Base-by-base conservation (phyloP, 768 basidiomycete species). In the Xerocomellus amylosporus region DNA sequence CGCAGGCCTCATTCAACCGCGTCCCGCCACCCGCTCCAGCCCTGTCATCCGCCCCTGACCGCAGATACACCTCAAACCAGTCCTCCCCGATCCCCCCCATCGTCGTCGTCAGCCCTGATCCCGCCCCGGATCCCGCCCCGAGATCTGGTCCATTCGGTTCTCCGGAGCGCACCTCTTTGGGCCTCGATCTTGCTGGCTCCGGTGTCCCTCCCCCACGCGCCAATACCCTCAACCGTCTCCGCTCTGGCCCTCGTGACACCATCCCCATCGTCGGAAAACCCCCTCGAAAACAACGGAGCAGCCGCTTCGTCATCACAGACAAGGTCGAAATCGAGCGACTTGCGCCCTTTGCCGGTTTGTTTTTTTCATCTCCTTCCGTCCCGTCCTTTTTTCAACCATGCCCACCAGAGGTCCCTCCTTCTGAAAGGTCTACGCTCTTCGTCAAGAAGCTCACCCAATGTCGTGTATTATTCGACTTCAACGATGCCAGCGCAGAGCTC, bases 391-490 rank as follows among this genome's bases (percentile, higher is more conserved):
- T 54, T 31, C 46, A 39, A 53, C 34, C 12, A 20, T 39, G 30
- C 41, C 42, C 36, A 26, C 46, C 44, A 98, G 97, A 99, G 77
- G 95, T 89, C 3, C 81, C 93, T 46, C 83, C 87, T 5, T 83
- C 78, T 60, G 97, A 98, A 71, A 87, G 96, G 34, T 85, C 92
- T 33, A 86, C 88, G 56, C 79, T 99, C 36, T 98, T 99, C 71
- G 77, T 98, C 67, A 92, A 82, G 74, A 99, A 99, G 73, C 81
- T 99, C 50, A 87, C 89, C 71, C 97, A 99, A 70, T 98, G 96
- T 75, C 86, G 90, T 52, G 94, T 98, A 58, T 76, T 99, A 39
- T 99, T 99, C 72, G 97, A 99, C 75, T 99, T 99, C 74, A 98
- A 98, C 69, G 97, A 99, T 69, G 90, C 94, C 43, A 95, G 90